phyloP scores from a whole-genome alignment of 768 basidiomycete species.

The Phlegmacium glaucopus region DNA sequence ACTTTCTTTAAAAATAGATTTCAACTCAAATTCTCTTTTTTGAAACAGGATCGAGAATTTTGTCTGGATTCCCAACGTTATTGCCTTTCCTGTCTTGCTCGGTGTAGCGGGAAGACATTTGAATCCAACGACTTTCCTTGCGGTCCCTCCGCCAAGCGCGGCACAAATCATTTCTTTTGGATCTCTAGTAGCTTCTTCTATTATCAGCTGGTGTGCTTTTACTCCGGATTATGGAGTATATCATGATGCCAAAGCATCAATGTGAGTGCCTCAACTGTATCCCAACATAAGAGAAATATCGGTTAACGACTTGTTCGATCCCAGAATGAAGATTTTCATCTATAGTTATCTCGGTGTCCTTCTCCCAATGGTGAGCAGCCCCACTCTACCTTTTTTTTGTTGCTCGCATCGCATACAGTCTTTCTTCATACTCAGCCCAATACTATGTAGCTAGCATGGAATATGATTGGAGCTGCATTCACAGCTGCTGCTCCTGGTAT shows the following conservation, averaged over 20 bases:
- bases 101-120: slow-evolving; percentile 65
- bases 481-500: slow-evolving; percentile 53
- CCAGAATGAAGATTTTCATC: slow-evolving; percentile 55
- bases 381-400: not conserved
- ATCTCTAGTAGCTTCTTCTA: slow-evolving; percentile 34
- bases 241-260: slow-evolving; percentile 31
- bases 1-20: not conserved
- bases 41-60: slow-evolving; percentile 46
- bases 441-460: slow-evolving; percentile 34
- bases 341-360: slow-evolving; percentile 67
- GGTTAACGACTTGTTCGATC: no score
- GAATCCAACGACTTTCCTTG: slow-evolving; percentile 25
- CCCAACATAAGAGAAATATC: no score
- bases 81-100: slow-evolving; percentile 61
- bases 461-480: slow-evolving; percentile 67
- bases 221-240: slow-evolving; percentile 45
- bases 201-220: slow-evolving; percentile 37
- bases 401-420: no score
- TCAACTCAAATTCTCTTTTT: no score
- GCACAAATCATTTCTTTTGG: slow-evolving; percentile 32
- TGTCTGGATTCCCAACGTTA: slow-evolving; percentile 62
- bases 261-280: no score
- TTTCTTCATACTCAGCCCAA: no score
- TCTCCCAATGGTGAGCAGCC: slow-evolving; percentile 51
- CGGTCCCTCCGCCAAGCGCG: slow-evolving; percentile 25